Base-by-base conservation (phyloP, 1,284 basidiomycete species). In the Irpex sp. region DNA sequence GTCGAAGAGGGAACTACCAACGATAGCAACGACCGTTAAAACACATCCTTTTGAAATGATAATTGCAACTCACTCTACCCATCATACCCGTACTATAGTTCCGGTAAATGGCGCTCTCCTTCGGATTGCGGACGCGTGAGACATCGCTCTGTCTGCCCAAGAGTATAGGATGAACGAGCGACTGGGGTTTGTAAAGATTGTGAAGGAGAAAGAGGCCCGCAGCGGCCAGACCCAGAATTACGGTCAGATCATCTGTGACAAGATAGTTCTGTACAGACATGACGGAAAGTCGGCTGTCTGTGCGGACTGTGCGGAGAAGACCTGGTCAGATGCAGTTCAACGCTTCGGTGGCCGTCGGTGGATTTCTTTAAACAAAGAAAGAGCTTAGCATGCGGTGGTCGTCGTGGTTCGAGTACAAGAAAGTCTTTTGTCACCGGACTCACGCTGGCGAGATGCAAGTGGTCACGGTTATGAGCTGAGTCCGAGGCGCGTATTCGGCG, bases 61-160 rank as follows among this genome's bases (percentile, higher is more conserved):
- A 21, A 15, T 17, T 56, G 8, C 26, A n/a, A 79, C 84, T 71
- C 73, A 90, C 91, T 76, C 89, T 82, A 63, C 88, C 89, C 82
- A 90, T 83, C 63, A 91, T 79, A 4, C 91, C 91, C 26, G 90
- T 92, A 8, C 86, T 82, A 80, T 93, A 93, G 77, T 93, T 93
- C 70, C 91, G 85, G 73, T 92, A 92, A 5, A 91, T 79, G 1
- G 92, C 88, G 70, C 90, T 92, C 74, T 93, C 90, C 34, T 82
- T 79, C 5, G 87, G 82, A 67, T 91, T 86, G 59, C 91, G 79
- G 6, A 92, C 91, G 52, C 89, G 83, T n/a, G 86, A 87, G 34
- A 87, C 88, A 76, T 94, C 92, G 68, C 91, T 92, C 78, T 93
- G 92, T 55, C 91, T 79, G 11, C 91, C 92, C 2, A 93, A 82